These are phyloP conservation scores for Candida ulmi DNA, from an alignment of 805 yeast genomes.

Conservation along the genomic window DNA sequence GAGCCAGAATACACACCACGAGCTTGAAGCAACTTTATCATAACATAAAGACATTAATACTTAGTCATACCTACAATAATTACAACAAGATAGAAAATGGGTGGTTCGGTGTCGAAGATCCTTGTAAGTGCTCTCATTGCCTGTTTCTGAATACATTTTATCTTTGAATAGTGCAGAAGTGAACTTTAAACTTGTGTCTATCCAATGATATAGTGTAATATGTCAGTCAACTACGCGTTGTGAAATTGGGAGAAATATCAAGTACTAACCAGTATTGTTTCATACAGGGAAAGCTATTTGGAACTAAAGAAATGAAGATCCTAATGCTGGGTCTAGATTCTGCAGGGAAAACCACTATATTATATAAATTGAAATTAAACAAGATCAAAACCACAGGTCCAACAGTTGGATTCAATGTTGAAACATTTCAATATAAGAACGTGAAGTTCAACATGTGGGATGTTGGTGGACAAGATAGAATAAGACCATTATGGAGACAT, in stretches of 20 bases:
- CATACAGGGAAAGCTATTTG: constrained; percentile 44
- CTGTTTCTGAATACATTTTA: too few species aligned
- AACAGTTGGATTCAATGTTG: constrained; percentile 91
- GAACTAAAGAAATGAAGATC: constrained; percentile 53
- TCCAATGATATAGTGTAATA: too few species aligned
- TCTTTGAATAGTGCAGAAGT: too few species aligned
- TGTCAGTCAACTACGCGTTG: too few species aligned
- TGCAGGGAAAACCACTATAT: constrained; percentile 87
- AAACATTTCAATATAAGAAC: constrained; percentile 75
- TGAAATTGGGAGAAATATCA: too few species aligned
- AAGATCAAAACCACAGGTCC: constrained; percentile 79
- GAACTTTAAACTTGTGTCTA: too few species aligned
- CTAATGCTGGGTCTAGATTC: constrained; percentile 90
- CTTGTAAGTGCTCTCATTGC: constrained; percentile 18
- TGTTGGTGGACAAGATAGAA: constrained; percentile 93
- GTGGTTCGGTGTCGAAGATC: constrained; percentile 27
- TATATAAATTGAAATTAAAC: constrained; percentile 77
- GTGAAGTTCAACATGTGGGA: constrained; percentile 88
- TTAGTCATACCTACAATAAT: too few species aligned
- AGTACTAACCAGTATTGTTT: too few species aligned
- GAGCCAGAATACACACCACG: too few species aligned
- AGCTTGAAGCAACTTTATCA: too few species aligned
- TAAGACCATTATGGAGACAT: constrained; percentile 93
- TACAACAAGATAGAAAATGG: too few species aligned
- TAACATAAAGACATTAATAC: too few species aligned